These are phyloP conservation scores for Trichoderma breve DNA, from an alignment of 2,329 filamentous ascomycete genomes.

Conservation along the genomic window DNA sequence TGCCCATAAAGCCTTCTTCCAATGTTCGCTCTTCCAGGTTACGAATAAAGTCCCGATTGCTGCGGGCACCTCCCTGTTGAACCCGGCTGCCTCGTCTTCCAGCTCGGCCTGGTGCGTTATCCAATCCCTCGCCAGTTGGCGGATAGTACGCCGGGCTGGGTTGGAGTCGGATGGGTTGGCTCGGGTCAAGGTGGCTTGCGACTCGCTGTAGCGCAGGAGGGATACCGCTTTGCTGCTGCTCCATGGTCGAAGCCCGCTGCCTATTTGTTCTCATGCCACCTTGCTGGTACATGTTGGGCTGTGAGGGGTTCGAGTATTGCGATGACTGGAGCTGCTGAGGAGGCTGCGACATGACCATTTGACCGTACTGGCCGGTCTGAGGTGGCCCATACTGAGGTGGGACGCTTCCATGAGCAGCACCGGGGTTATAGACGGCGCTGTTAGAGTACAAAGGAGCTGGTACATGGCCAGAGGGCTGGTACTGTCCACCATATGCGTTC, in stretches of 20 bases:
- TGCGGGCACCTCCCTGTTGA: slow-evolving; percentile 53
- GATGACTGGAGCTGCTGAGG: slow-evolving; percentile 63
- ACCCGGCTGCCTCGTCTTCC: slow-evolving; percentile 75
- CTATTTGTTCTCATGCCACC: slow-evolving; percentile 68
- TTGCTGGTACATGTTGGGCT: slow-evolving; percentile 61
- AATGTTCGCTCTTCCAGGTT: slow-evolving; percentile 91
- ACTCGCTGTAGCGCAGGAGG: slow-evolving; percentile 91
- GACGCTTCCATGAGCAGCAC: slow-evolving; percentile 43
- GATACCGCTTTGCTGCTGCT: slow-evolving; percentile 89
- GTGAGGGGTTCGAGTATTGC: slow-evolving; percentile 58
- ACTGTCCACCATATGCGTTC: slow-evolving; percentile 58
- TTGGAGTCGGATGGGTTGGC: slow-evolving; percentile 86
- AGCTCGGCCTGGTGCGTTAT: slow-evolving; percentile 55
- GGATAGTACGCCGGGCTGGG: slow-evolving; percentile 97
- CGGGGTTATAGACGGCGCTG: slow-evolving; percentile 75
- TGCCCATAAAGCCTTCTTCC: slow-evolving; percentile 83
- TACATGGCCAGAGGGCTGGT: slow-evolving; percentile 46
- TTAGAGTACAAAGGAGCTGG: slow-evolving; percentile 74
- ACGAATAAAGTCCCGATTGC: slow-evolving; percentile 85
- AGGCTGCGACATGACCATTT: slow-evolving; percentile 69
- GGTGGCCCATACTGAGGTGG: slow-evolving; percentile 72
- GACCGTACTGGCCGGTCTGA: slow-evolving; percentile 67
- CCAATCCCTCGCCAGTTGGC: slow-evolving; percentile 76
- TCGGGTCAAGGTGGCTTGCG: slow-evolving; percentile 93
- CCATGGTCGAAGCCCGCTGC: slow-evolving; percentile 93